Evolutionary conservation across 768 basidiomycete genomes (phyloP).

Genomic region (Infundibulicybe gibba): DNA sequence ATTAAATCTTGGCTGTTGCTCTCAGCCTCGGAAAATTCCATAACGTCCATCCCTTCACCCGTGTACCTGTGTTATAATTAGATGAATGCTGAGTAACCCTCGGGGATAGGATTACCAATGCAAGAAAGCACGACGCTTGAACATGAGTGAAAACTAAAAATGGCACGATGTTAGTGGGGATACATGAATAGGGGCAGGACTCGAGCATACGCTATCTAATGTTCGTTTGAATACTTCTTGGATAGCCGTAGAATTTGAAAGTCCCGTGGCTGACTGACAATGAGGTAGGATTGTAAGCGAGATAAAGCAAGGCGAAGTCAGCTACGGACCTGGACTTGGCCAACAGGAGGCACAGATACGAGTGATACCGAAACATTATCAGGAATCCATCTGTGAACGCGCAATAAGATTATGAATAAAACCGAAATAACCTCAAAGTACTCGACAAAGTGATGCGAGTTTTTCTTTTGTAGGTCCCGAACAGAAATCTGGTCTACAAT

Average conservation of each 20-base stretch:
- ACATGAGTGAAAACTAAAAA: conserved; percentile 73
- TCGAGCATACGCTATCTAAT: conserved; percentile 45
- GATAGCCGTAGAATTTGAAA: conserved; percentile 78
- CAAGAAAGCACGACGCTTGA: conserved; percentile 79
- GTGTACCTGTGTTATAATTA: conserved; percentile 53
- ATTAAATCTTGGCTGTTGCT: conserved; percentile 79
- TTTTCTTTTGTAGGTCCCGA: conserved; percentile 69
- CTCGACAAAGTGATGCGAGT: conserved; percentile 79
- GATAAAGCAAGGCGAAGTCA: not conserved
- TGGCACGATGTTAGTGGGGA: not conserved
- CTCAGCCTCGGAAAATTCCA: conserved; percentile 87
- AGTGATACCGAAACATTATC: conserved; percentile 86
- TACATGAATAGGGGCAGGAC: not conserved
- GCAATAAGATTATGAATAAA: not conserved
- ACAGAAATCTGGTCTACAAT: conserved; percentile 53
- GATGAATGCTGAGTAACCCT: not conserved
- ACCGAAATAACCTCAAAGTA: conserved; percentile 31
- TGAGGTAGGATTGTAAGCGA: conserved; percentile 7
- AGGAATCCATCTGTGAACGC: conserved; percentile 69
- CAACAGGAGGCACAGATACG: conserved; percentile 81
- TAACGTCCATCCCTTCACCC: conserved; percentile 86
- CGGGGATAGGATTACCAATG: conserved; percentile 53
- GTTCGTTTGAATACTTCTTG: conserved; percentile 85
- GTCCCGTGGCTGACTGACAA: conserved; percentile 58
- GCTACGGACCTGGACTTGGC: conserved; percentile 54